Evolutionary conservation across 768 basidiomycete genomes (phyloP).

Genomic region (Saitozyma sp.): DNA sequence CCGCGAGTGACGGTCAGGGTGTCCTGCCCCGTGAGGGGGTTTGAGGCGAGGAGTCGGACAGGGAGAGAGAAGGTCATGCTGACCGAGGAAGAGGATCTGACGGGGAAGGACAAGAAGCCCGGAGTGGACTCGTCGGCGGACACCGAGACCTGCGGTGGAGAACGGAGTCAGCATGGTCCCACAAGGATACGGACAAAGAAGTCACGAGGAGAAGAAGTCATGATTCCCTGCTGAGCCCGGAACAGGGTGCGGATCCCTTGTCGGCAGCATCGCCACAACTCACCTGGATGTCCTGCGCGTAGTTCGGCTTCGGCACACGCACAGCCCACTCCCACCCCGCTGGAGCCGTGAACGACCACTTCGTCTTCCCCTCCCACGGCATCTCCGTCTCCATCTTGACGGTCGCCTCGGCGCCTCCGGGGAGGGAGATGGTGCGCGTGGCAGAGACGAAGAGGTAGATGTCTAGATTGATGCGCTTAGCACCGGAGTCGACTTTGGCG

Average conservation of each 20-base stretch:
- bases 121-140: not conserved
- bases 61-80: conserved; percentile 22
- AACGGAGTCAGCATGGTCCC: no score
- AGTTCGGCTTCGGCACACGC: conserved; percentile 17
- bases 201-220: no score
- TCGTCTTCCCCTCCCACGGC: conserved; percentile 28
- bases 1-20: conserved; percentile 31
- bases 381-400: conserved; percentile 24
- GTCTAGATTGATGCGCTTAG: conserved; percentile 16
- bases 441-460: conserved; percentile 31
- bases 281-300: conserved; percentile 22
- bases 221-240: no score
- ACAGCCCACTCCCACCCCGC: conserved; percentile 23
- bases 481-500: conserved; percentile 11
- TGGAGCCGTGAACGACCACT: conserved; percentile 18
- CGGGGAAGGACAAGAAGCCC: conserved; percentile 6
- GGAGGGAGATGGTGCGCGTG: conserved; percentile 19
- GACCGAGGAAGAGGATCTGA: not conserved
- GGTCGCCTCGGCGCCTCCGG: conserved; percentile 12
- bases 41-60: conserved; percentile 21
- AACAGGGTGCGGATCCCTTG: no score
- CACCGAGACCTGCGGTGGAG: no score
- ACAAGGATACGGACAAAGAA: no score
- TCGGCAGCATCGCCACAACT: not conserved
- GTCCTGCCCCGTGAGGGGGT: conserved; percentile 30